Evolutionary conservation across 257 asterid species (phyloP).

Genomic region (Solanum pinnatisectum): DNA sequence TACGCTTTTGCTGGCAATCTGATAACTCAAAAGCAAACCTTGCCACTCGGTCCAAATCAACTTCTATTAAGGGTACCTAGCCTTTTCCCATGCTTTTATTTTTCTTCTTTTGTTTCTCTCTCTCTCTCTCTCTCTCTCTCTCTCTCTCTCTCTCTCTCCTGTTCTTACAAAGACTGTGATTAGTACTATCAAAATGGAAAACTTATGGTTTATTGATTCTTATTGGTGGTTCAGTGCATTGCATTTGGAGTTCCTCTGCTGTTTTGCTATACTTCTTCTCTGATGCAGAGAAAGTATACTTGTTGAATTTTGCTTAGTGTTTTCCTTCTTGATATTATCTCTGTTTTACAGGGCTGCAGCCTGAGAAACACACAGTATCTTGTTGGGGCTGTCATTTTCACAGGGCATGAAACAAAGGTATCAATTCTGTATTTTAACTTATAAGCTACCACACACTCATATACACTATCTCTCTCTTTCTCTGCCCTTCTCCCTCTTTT

Average conservation of each 20-base stretch:
- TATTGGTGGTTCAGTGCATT: background rate
- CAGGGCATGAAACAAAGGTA: conserved; percentile 99
- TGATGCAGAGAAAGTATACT: background rate
- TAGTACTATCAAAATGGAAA: background rate
- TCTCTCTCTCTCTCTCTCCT: no score
- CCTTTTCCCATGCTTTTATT: background rate
- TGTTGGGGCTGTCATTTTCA: conserved; percentile 87
- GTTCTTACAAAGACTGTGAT: background rate
- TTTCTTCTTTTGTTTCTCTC: background rate
- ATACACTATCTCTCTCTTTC: background rate
- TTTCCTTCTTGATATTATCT: background rate
- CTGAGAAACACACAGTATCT: conserved; percentile 76
- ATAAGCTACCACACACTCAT: background rate
- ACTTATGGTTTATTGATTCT: background rate
- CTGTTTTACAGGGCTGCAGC: conserved; percentile 76
- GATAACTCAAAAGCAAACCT: conserved; percentile 75
- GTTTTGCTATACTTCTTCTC: background rate
- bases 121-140: no score
- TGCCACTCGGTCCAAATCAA: conserved; percentile 99
- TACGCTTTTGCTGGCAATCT: conserved; percentile 97
- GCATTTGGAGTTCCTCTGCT: background rate
- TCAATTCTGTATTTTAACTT: background rate
- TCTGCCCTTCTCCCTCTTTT: background rate
- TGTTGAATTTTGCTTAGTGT: background rate
- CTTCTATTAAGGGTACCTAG: conserved; percentile 76